A percentile compares a stretch with the other conserved stretches of the same genome.
Evolutionary conservation across 2,329 filamentous ascomycete genomes (phyloP).

Genomic region (Fusarium sp.): DNA sequence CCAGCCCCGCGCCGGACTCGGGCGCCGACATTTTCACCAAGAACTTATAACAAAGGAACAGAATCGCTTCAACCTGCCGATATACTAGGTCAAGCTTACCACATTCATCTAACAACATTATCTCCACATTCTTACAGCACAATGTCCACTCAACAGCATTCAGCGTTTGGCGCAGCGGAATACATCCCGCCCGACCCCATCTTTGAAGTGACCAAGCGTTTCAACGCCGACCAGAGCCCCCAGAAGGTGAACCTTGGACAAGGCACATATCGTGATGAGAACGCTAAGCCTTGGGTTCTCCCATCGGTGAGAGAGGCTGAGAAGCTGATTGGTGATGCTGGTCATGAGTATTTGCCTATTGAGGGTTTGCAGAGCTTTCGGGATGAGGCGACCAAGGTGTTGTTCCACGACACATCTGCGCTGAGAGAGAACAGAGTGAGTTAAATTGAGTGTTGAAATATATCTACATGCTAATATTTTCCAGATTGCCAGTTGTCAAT

Average conservation of each 20-base stretch:
- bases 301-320: constrained; percentile 48
- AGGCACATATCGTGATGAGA: constrained; percentile 53
- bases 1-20: background rate
- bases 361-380: constrained; percentile 48
- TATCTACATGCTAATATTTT: background rate
- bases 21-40: background rate
- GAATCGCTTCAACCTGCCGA: background rate
- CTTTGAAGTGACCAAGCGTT: constrained; percentile 50
- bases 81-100: background rate
- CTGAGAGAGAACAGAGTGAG: constrained; percentile 46
- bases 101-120: background rate
- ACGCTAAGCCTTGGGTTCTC: constrained; percentile 52
- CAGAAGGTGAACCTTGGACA: constrained; percentile 54
- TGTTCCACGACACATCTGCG: constrained; percentile 44
- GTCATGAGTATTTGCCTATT: constrained; percentile 54
- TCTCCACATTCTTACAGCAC: background rate
- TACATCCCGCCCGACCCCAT: constrained; percentile 47
- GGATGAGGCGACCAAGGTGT: constrained; percentile 46
- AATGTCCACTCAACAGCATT: constrained; percentile 9
- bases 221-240: constrained; percentile 43
- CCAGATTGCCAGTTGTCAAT: constrained; percentile 51
- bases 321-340: constrained; percentile 28
- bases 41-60: background rate
- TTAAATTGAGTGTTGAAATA: rapidly evolving
- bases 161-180: constrained; percentile 37